Evolutionary conservation across 495 filamentous ascomycete genomes (phyloP).

Genomic region (Diplogelasinospora grovesii): DNA sequence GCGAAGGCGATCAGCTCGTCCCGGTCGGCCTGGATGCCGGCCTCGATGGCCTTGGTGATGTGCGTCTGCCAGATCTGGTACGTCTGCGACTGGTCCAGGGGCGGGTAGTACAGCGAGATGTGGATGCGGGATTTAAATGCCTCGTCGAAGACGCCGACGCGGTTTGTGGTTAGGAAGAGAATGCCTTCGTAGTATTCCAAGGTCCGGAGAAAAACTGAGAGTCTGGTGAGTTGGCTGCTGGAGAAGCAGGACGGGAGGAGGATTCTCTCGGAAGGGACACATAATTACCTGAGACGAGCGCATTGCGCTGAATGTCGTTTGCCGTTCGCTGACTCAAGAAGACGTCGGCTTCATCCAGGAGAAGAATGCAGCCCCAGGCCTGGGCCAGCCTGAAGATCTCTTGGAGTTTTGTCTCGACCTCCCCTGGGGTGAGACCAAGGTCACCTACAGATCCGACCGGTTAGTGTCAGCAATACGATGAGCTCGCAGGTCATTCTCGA

Average conservation of each 20-base stretch:
- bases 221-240: no score
- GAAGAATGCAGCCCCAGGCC: slow-evolving; percentile 19
- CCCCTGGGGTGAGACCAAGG: slow-evolving; percentile 4
- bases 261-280: not conserved
- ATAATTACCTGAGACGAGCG: slow-evolving; percentile 1
- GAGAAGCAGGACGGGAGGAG: no score
- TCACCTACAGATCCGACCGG: not conserved
- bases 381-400: slow-evolving; percentile 4
- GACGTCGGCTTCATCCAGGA: slow-evolving; percentile 36
- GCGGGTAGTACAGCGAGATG: slow-evolving; percentile 32
- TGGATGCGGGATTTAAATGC: slow-evolving; percentile 38
- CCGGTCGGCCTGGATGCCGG: slow-evolving; percentile 16
- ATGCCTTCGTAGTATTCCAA: slow-evolving; percentile 49
- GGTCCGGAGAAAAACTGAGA: slow-evolving; percentile 38
- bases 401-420: slow-evolving; percentile 7
- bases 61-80: slow-evolving; percentile 30
- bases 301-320: slow-evolving; percentile 11
- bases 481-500: no score
- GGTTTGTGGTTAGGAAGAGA: slow-evolving; percentile 25
- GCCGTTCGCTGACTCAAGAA: slow-evolving; percentile 19
- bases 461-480: no score
- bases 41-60: slow-evolving; percentile 24
- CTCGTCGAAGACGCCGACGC: slow-evolving; percentile 22
- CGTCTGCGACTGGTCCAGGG: slow-evolving; percentile 21
- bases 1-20: slow-evolving; percentile 9